Evolutionary conservation across 108 stramenopile genomes (phyloP).

Genomic region (Nannochloropsis granulata): DNA sequence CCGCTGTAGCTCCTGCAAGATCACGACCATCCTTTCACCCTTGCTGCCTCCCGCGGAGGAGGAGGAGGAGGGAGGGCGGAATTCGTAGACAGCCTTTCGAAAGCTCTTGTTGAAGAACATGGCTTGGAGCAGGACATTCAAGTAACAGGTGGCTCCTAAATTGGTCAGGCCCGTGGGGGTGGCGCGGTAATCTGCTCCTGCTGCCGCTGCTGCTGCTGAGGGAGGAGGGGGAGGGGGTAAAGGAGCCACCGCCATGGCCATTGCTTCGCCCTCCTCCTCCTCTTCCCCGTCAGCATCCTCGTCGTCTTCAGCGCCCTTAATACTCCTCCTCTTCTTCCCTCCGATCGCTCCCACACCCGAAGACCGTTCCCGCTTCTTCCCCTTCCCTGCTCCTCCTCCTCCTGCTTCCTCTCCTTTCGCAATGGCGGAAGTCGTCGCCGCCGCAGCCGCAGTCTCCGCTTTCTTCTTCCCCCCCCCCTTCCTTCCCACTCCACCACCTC

Average conservation of each 20-base stretch:
- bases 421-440: not conserved
- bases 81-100: conserved; percentile 24
- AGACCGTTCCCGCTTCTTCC: not conserved
- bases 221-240: not conserved
- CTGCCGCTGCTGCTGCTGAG: not conserved
- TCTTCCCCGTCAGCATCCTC: not conserved
- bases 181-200: not conserved
- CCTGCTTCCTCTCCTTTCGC: not conserved
- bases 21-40: not conserved
- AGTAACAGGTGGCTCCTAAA: conserved; percentile 47
- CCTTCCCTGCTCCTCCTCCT: not conserved
- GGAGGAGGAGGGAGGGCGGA: not conserved
- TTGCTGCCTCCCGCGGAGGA: not conserved
- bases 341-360: not conserved
- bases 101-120: conserved; percentile 31
- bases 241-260: not conserved
- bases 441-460: not conserved
- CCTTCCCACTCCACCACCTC: not conserved
- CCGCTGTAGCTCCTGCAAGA: conserved; percentile 17
- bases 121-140: conserved; percentile 44
- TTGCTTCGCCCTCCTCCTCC: not conserved
- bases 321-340: not conserved
- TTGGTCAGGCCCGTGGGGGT: conserved; percentile 35
- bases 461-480: not conserved
- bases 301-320: not conserved